These are phyloP conservation scores for Ophiocordyceps australis DNA, from an alignment of 2,329 filamentous ascomycete genomes.

Conservation along the genomic window DNA sequence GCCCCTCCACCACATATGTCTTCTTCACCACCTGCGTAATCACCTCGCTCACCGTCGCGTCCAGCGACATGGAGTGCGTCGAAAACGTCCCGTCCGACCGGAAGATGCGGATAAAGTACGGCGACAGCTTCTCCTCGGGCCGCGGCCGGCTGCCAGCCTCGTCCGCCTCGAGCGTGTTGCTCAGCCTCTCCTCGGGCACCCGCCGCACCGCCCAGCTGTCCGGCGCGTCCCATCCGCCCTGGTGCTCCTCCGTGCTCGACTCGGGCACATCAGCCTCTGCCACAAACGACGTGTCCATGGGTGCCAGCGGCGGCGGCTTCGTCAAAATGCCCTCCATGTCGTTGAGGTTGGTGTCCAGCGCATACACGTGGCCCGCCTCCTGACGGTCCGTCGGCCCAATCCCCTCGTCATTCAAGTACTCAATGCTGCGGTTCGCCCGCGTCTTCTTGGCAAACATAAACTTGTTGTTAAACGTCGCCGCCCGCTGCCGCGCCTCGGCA, in stretches of 20 bases:
- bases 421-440: conserved; percentile 24
- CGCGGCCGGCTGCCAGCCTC: conserved; percentile 49
- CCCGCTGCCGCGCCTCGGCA: conserved; percentile 11
- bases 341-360: conserved; percentile 71
- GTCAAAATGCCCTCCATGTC: conserved; percentile 86
- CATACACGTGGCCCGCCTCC: conserved; percentile 45
- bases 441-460: conserved; percentile 42
- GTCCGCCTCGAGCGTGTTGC: conserved; percentile 40
- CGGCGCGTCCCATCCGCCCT: conserved; percentile 73
- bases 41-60: conserved; percentile 72
- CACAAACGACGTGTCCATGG: conserved; percentile 41
- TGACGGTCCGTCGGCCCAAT: conserved; percentile 42
- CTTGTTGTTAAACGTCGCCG: conserved; percentile 41
- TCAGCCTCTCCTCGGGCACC: conserved; percentile 45
- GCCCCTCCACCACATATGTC: conserved; percentile 74
- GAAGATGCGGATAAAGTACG: conserved; percentile 92
- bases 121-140: conserved; percentile 54
- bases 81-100: conserved; percentile 87
- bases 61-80: conserved; percentile 69
- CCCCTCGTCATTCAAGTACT: conserved; percentile 38
- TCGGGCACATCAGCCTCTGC: conserved; percentile 20
- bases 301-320: conserved; percentile 50
- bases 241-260: conserved; percentile 15
- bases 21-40: conserved; percentile 87
- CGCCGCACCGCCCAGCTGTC: conserved; percentile 92